Evolutionary conservation across 1,139 yeast genomes (phyloP).

Genomic region (Diutina catenulata): DNA sequence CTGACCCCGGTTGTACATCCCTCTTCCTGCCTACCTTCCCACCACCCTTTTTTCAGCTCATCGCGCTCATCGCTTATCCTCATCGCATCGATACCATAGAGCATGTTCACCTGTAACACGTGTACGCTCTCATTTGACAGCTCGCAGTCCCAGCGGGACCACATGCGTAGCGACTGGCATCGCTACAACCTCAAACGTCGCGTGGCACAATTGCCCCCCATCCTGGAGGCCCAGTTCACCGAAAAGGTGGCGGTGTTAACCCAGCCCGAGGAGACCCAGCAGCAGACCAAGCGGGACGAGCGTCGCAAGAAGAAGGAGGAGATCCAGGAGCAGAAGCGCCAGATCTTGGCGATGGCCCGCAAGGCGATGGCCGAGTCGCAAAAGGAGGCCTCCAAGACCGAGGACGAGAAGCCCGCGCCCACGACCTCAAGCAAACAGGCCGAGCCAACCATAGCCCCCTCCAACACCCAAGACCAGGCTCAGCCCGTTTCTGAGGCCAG

Average conservation of each 20-base stretch:
- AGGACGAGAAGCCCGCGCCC: neutral
- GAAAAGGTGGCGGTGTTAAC: slow-evolving; percentile 40
- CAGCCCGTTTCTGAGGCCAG: too few species aligned
- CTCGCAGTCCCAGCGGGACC: slow-evolving; percentile 74
- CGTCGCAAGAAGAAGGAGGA: slow-evolving; percentile 16
- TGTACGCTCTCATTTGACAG: slow-evolving; percentile 70
- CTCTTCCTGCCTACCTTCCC: too few species aligned
- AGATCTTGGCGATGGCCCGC: slow-evolving; percentile 2
- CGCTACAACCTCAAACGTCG: slow-evolving; percentile 84
- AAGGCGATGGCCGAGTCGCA: neutral
- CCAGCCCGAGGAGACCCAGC: neutral
- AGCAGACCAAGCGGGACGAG: slow-evolving; percentile 9
- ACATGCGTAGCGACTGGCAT: slow-evolving; percentile 97
- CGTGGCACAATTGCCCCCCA: slow-evolving; percentile 75
- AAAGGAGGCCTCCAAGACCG: neutral
- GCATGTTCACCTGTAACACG: slow-evolving; percentile 63
- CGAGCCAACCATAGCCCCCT: too few species aligned
- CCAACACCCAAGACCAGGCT: too few species aligned
- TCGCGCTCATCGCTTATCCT: too few species aligned
- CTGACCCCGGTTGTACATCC: too few species aligned
- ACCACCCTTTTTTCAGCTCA: too few species aligned
- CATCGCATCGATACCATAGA: slow-evolving; percentile 4
- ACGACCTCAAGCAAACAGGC: too few species aligned
- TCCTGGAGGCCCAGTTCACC: slow-evolving; percentile 70
- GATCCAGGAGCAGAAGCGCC: slow-evolving; percentile 12